Base-by-base conservation (phyloP, 73 alveolate genomes). In the Halteria grandinella region DNA sequence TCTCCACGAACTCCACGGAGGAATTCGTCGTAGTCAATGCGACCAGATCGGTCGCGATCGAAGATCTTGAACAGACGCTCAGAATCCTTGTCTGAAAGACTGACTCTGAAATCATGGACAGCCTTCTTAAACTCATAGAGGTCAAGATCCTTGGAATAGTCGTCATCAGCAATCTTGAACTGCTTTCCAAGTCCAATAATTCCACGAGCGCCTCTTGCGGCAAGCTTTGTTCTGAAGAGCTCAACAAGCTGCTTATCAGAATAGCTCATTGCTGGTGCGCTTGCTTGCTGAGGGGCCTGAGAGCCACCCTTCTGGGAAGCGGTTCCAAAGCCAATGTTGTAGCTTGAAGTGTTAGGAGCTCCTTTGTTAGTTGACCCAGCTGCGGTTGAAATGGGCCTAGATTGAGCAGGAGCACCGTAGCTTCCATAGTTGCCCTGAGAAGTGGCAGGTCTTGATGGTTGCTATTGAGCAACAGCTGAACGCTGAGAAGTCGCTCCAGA, bases 131-230 rank as follows among this genome's bases (percentile, higher is more conserved):
- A 91, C 37, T 89, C 93, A 18, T 78, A 60, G 3, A 59, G 54
- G 73, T 69, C 79, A 0, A 86, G 40, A 21, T 43, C 79, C 74
- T 89, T 76, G 29, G 83, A 70, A 37, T 87, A 69, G 41, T 91
- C 89, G 47, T 51, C 86, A 76, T 88, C 94, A 0, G 89, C 83
- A 23, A 85, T 83, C 79, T 74, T 88, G 74, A 88, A 91, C 41
- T 57, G 76, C 54, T 90, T 79, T 54, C 80, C 75, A n/a, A 91
- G 82, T 20, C 94, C 91, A 60, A 85, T 83, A 31, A 88, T 83
- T 4, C 94, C 94, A 33, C 96, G 69, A 4, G 89, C 89, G 0
- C 98, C 98, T 58, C 95, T 69, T 39, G 59, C 44, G n/a, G 93
- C 80, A 0, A 90, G 78, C 55, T 57, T 60, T 20, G 64, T 55